Evolutionary conservation across 2,329 filamentous ascomycete species (phyloP).

Genomic region (Ophiostoma populinum): DNA sequence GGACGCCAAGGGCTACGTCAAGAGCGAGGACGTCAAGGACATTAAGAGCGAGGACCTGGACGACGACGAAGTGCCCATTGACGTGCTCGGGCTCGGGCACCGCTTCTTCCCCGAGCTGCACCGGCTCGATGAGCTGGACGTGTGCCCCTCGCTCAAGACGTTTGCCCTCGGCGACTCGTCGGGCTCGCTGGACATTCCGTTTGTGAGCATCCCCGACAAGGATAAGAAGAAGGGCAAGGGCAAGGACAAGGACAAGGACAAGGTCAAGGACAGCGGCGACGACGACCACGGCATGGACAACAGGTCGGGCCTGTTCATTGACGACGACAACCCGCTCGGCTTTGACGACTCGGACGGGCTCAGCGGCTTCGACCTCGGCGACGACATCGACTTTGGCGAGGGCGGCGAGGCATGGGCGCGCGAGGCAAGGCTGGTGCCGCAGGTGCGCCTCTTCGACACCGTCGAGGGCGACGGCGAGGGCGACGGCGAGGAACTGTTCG

Average conservation of each 20-base stretch:
- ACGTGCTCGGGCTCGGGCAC: conserved; percentile 54
- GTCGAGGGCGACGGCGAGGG: conserved; percentile 28
- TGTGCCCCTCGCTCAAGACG: conserved; percentile 86
- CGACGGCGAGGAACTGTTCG: conserved; percentile 37
- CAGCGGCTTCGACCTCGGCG: conserved; percentile 52
- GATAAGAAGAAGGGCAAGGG: conserved; percentile 28
- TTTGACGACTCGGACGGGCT: conserved; percentile 69
- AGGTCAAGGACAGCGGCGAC: conserved; percentile 55
- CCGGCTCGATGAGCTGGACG: conserved; percentile 66
- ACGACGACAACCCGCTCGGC: conserved; percentile 68
- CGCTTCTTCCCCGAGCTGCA: conserved; percentile 76
- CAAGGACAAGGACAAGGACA: conserved; percentile 52
- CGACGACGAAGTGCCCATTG: conserved; percentile 46
- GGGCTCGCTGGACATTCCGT: conserved; percentile 75
- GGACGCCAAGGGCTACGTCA: conserved; percentile 25
- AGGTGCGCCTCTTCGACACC: conserved; percentile 62
- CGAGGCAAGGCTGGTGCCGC: conserved; percentile 72
- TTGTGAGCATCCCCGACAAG: conserved; percentile 70
- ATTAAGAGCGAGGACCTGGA: conserved; percentile 18
- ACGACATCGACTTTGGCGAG: conserved; percentile 76
- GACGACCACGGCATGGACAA: conserved; percentile 35
- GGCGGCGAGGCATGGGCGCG: conserved; percentile 91
- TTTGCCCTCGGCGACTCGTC: conserved; percentile 82
- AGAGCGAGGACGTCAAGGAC: conserved; percentile 1
- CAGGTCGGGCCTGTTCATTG: conserved; percentile 66